Conservation (phyloP, 108 stramenopile genomes). For the Cyclotella distinguenda region DNA sequence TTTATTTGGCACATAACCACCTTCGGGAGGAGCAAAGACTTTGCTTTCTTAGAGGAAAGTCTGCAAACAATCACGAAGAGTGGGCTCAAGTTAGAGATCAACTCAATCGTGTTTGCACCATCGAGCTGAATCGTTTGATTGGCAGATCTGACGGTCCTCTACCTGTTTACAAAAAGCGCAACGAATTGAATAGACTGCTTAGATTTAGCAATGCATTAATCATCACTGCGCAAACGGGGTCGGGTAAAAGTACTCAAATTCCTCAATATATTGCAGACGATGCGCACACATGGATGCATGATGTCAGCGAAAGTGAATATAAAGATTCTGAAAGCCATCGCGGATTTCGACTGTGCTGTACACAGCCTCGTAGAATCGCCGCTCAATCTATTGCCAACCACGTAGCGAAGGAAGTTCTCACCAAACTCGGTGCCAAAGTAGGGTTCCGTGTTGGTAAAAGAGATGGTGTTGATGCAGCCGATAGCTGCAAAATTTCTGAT, state of each 20-base stretch:
- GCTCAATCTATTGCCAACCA: not conserved
- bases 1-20: no score
- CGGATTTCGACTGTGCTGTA: not conserved
- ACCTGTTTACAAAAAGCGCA: not conserved
- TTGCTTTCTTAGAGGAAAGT: no score
- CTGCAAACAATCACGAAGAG: not conserved
- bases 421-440: not conserved
- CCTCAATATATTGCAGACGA: conserved; percentile 8
- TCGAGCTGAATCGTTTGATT: not conserved
- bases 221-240: not conserved
- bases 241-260: conserved; percentile 1
- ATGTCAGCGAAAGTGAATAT: not conserved
- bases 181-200: not conserved
- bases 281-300: not conserved
- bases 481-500: not conserved
- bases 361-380: not conserved
- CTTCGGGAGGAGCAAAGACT: no score
- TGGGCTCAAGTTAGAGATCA: not conserved
- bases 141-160: not conserved
- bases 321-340: not conserved
- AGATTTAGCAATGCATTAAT: not conserved
- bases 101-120: not conserved
- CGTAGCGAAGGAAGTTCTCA: conserved; percentile 3
- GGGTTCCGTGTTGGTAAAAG: not conserved
- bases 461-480: not conserved